Conservation (phyloP, 2,329 filamentous ascomycete species). For the Aureobasidium sp. region DNA sequence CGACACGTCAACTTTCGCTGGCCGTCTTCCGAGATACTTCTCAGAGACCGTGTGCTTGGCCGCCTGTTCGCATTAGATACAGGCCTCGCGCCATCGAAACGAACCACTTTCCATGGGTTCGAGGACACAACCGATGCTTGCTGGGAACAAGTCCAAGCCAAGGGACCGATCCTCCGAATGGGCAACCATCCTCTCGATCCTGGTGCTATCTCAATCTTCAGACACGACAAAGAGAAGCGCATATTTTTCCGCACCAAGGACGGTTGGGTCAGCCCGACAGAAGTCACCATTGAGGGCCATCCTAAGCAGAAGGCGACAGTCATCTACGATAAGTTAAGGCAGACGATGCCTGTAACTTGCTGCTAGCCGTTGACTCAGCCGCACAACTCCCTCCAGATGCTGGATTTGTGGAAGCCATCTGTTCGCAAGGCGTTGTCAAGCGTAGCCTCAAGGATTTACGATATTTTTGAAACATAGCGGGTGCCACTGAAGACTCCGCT, state of each 20-base stretch:
- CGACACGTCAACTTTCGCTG: slow-evolving; percentile 57
- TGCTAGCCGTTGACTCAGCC: background rate
- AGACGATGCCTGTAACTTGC: background rate
- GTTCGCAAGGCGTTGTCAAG: no score
- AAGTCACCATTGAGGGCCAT: slow-evolving; percentile 9
- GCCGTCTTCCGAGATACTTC: slow-evolving; percentile 48
- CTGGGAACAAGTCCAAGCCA: background rate
- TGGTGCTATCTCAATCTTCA: background rate
- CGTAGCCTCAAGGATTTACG: no score
- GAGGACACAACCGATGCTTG: slow-evolving; percentile 8
- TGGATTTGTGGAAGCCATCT: background rate
- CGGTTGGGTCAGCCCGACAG: background rate
- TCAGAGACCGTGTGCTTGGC: slow-evolving; percentile 55
- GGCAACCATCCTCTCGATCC: background rate
- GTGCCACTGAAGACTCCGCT: no score
- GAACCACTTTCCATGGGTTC: slow-evolving; percentile 9
- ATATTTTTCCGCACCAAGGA: slow-evolving; percentile 5
- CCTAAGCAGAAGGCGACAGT: slow-evolving; percentile 1
- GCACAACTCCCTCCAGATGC: no score
- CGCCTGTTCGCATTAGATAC: slow-evolving; percentile 54
- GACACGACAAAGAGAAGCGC: background rate
- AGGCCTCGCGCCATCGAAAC: background rate
- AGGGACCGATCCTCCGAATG: background rate
- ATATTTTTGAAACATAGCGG: no score
- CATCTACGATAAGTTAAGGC: background rate